Conservation (phyloP, 2,329 filamentous ascomycete species). For the Ophiostoma australiae region DNA sequence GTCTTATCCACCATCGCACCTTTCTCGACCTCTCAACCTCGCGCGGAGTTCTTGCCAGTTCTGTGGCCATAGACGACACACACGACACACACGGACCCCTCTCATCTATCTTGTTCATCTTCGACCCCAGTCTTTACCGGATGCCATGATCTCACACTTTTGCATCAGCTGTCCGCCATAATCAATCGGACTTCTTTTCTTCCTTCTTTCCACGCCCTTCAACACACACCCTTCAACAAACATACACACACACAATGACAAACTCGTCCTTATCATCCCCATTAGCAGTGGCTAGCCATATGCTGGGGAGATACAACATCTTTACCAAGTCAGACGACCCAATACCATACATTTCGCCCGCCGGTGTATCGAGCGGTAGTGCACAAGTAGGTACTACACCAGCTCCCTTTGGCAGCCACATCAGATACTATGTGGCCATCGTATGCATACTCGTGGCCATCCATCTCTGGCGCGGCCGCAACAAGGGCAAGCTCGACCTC, state of each 20-base stretch:
- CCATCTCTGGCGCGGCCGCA: slow-evolving; percentile 39
- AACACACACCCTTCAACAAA: not conserved
- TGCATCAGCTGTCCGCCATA: not conserved
- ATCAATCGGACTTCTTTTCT: not conserved
- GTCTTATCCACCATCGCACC: not conserved
- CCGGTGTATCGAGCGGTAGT: not conserved
- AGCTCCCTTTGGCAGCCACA: slow-evolving; percentile 30
- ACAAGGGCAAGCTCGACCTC: slow-evolving; percentile 33
- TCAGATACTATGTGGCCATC: slow-evolving; percentile 42
- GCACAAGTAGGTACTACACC: slow-evolving; percentile 27
- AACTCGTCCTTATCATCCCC: slow-evolving; percentile 27
- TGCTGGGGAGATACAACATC: slow-evolving; percentile 27
- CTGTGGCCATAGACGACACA: not conserved
- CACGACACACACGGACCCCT: not conserved
- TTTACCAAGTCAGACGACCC: slow-evolving; percentile 30
- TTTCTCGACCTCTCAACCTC: not conserved
- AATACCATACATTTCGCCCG: slow-evolving; percentile 31
- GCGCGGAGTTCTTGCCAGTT: not conserved
- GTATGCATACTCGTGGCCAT: slow-evolving; percentile 36
- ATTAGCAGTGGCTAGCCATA: slow-evolving; percentile 21
- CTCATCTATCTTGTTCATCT: not conserved
- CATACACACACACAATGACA: slow-evolving; percentile 23
- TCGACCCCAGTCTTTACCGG: not conserved
- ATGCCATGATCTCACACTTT: not conserved
- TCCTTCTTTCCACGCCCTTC: not conserved